Evolutionary conservation across 371 early-diverging fungal species (phyloP).

Genomic region (Apophysomyces variabilis): DNA sequence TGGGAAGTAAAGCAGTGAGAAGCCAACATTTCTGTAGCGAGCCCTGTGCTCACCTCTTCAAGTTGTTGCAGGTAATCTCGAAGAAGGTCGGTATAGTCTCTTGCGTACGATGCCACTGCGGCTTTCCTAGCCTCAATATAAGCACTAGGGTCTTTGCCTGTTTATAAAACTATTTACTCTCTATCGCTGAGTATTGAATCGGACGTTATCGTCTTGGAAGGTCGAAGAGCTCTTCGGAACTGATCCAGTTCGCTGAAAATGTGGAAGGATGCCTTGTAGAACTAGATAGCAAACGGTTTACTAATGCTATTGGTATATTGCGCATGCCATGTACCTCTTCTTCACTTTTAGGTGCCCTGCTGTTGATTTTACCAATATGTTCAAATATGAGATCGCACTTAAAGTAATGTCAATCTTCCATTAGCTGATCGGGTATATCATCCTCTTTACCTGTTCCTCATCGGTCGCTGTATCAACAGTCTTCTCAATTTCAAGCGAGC

Average conservation of each 20-base stretch:
- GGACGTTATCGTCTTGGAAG: background rate
- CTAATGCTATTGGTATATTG: too few relatives aligned
- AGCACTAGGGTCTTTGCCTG: too few relatives aligned
- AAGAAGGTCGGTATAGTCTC: background rate
- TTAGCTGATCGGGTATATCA: background rate
- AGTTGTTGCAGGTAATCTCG: background rate
- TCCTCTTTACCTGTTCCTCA: background rate
- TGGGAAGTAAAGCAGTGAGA: background rate
- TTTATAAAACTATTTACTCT: background rate
- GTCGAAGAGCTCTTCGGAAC: background rate
- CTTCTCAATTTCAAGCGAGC: background rate
- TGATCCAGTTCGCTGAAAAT: slow-evolving; percentile 1
- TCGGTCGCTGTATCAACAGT: too few relatives aligned
- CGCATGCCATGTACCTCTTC: background rate
- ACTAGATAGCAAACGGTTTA: background rate
- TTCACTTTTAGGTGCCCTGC: background rate
- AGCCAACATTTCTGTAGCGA: background rate
- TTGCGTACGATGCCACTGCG: background rate
- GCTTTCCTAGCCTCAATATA: background rate
- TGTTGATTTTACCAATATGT: background rate
- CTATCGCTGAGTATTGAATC: background rate
- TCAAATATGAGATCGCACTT: background rate
- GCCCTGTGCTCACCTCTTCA: background rate
- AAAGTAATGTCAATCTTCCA: background rate
- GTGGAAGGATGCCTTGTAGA: background rate